Percentiles rank a stretch among this genome's conserved stretches.
Conservation (phyloP, 2,329 filamentous ascomycete genomes). For the Rhynchosporium graminicola region DNA sequence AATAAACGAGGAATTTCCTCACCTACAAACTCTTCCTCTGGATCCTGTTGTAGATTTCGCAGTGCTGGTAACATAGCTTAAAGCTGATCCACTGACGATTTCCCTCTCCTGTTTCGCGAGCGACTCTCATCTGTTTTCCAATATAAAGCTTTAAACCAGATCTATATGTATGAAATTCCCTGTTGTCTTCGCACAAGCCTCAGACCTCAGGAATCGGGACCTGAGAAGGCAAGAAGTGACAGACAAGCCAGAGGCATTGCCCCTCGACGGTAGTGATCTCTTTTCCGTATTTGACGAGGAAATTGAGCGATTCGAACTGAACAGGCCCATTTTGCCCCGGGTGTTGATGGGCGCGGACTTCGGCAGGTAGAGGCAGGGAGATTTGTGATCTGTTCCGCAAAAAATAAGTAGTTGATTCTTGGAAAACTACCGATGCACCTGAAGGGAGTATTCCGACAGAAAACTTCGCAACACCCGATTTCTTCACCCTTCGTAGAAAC, state of each 20-base stretch:
- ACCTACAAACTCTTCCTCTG: conserved; percentile 23
- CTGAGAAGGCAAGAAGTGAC: background rate
- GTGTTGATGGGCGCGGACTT: background rate
- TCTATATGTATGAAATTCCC: conserved; percentile 37
- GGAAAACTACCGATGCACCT: too few relatives aligned
- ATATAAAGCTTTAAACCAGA: conserved; percentile 24
- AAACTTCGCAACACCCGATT: too few relatives aligned
- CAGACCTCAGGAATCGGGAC: background rate
- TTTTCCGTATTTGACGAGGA: background rate
- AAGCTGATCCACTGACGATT: conserved; percentile 31
- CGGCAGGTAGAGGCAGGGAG: background rate
- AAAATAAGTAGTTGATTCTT: too few relatives aligned
- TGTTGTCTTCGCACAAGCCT: conserved; percentile 38
- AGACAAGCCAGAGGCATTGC: background rate
- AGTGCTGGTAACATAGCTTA: conserved; percentile 24
- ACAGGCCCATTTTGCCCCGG: background rate
- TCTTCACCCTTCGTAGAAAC: too few relatives aligned
- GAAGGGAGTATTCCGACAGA: too few relatives aligned
- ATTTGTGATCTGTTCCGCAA: too few relatives aligned
- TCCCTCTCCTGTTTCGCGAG: conserved; percentile 18
- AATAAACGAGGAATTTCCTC: conserved; percentile 8
- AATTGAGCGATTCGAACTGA: background rate
- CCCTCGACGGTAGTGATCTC: background rate
- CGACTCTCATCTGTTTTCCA: conserved; percentile 27
- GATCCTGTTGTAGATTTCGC: conserved; percentile 24